Percentiles rank a stretch among this genome's conserved stretches.
These are phyloP conservation scores for Straminergon stramineum DNA, from an alignment of 225 moss, liverwort and hornwort genomes.

Conservation along the genomic window DNA sequence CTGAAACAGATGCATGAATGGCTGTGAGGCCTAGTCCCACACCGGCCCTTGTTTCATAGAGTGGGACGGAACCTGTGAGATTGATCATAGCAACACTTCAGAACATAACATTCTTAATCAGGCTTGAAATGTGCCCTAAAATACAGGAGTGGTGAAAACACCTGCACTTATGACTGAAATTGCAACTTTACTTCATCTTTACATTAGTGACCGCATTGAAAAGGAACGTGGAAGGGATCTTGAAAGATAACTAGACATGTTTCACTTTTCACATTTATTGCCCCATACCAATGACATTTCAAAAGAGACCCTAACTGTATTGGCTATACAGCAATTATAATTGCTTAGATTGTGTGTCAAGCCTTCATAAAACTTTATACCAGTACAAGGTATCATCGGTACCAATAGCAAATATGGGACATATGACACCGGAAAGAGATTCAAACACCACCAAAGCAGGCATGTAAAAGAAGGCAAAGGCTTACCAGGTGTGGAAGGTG, in stretches of 20 bases:
- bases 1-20: slow-evolving; percentile 25
- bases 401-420: background rate
- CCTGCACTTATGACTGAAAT: background rate
- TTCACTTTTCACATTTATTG: background rate
- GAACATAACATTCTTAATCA: background rate
- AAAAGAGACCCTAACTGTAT: background rate
- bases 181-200: background rate
- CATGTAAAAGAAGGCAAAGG: background rate
- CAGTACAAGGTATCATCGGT: background rate
- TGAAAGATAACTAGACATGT: background rate
- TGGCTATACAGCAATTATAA: background rate
- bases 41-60: slow-evolving; percentile 30
- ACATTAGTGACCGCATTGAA: background rate
- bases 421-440: background rate
- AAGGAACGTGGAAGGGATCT: background rate
- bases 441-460: background rate
- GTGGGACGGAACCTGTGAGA: background rate
- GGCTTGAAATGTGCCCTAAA: background rate
- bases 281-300: background rate
- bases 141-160: background rate
- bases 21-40: slow-evolving; percentile 45
- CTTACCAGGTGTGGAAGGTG: slow-evolving; percentile 10
- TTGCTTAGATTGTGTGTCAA: background rate
- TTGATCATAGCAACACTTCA: background rate
- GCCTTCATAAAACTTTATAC: background rate